These are phyloP conservation scores for Akanthomyces uredinophilus DNA, from an alignment of 2,329 filamentous ascomycete genomes.

Conservation along the genomic window DNA sequence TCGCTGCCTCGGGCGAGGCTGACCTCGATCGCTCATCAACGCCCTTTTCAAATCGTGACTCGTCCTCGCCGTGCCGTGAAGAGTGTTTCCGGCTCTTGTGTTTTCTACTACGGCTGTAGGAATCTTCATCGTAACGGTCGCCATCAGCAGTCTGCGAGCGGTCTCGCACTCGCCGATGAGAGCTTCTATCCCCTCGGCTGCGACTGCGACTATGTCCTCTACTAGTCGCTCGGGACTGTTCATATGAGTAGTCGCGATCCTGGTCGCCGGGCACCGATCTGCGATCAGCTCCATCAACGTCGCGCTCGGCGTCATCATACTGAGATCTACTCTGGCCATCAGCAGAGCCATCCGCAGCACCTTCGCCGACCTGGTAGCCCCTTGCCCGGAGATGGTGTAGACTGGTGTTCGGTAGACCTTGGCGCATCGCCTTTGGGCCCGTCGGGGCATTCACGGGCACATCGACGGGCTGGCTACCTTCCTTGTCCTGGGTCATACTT, in stretches of 20 bases:
- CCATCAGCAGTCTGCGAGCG: conserved; percentile 48
- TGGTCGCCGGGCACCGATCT: conserved; percentile 17
- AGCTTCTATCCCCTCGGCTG: conserved; percentile 39
- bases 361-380: conserved; percentile 40
- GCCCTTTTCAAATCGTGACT: conserved; percentile 34
- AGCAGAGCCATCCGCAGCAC: neutral
- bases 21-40: conserved; percentile 57
- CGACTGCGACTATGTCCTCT: conserved; percentile 23
- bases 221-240: conserved; percentile 32
- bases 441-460: conserved; percentile 70
- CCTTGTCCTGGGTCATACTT: conserved; percentile 7
- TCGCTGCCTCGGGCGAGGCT: conserved; percentile 55
- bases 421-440: conserved; percentile 90
- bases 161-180: conserved; percentile 47
- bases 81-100: conserved; percentile 38
- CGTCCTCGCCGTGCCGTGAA: conserved; percentile 42
- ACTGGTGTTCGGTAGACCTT: conserved; percentile 78
- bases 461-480: conserved; percentile 1
- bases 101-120: conserved; percentile 44
- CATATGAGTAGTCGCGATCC: conserved; percentile 27
- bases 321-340: conserved; percentile 15
- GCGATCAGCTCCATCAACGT: conserved; percentile 12
- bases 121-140: conserved; percentile 42
- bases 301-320: conserved; percentile 18
- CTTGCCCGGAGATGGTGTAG: conserved; percentile 58